Evolutionary conservation across 257 asterid species (phyloP).

Genomic region (Echites panduratus): DNA sequence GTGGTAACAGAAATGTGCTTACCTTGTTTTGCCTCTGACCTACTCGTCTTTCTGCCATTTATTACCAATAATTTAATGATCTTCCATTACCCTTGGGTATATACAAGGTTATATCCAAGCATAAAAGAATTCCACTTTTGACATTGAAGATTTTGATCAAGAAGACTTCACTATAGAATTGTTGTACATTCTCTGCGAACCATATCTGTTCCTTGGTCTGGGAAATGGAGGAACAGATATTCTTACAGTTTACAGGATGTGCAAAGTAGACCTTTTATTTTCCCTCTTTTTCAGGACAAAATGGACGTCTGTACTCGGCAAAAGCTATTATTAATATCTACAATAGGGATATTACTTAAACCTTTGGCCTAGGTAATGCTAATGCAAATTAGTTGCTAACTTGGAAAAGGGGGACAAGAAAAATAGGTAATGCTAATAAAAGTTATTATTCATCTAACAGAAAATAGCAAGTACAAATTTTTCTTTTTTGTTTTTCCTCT

Average conservation of each 20-base stretch:
- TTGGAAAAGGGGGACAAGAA: not conserved
- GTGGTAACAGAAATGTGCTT: too few species aligned
- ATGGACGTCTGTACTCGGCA: too few species aligned
- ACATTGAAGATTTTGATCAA: not conserved
- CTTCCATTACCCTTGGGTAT: not conserved
- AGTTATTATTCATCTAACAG: not conserved
- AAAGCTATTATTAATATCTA: not conserved
- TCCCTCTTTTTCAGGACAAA: too few species aligned
- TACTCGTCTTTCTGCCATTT: too few species aligned
- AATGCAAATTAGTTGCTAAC: not conserved
- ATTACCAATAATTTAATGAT: too few species aligned
- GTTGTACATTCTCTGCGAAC: not conserved
- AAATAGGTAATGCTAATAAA: too few species aligned
- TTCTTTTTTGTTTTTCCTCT: not conserved
- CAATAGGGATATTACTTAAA: too few species aligned
- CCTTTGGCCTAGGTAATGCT: too few species aligned
- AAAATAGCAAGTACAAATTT: not conserved
- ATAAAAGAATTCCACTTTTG: not conserved
- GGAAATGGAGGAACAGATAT: not conserved
- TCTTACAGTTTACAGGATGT: not conserved
- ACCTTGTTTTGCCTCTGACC: not conserved
- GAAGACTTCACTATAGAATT: too few species aligned
- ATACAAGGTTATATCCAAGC: too few species aligned
- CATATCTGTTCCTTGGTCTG: not conserved
- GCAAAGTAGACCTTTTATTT: too few species aligned